Evolutionary conservation across 2,329 filamentous ascomycete species (phyloP), one percentile per base, ranked within the genome.

Genomic region (Beauveria varroae): DNA sequence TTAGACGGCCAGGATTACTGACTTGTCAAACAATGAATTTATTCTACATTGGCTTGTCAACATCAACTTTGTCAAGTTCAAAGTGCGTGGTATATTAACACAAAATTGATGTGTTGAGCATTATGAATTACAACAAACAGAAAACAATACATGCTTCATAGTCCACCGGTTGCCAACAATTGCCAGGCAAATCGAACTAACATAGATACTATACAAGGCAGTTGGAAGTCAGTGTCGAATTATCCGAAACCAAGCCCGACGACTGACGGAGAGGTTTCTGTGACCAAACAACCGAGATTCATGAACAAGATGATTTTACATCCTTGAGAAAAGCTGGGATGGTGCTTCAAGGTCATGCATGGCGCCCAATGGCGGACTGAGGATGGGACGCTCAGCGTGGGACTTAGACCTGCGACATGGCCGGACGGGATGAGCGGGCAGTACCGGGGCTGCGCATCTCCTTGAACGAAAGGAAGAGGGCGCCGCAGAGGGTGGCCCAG

Each of bases 401-500:
- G 28, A 12, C 12, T 73, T 56, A 59, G 63, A 85, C 78, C 74
- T 86, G 83, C 59, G 80, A 80, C 83, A 86, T 86, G 67, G 72
- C 78, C 58, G 83, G 82, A 28, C 73, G 74, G 34, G 72, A 73
- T 47, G 73, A 72, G 64, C 76, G 73, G 53, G 77, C 67, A 34
- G 78, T 79, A 18, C 79, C 76, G 47, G 70, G 56, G 62, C 74
- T 72, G 59, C 84, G 79, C 67, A 81, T 78, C 62, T 81, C 79
- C 63, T 77, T 75, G 68, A 85, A 72, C 60, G 81, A 75, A 64
- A 89, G 79, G 69, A 84, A 76, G 50, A 86, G 71, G 46, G 81
- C 80, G 3, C 77, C 85, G 30, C 78, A 75, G 69, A 87, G 89
- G 28, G 81, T 78, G 44, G 77, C 80, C 72, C 87, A 90, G 54